Percentiles rank a stretch among this genome's conserved stretches.
These are phyloP conservation scores for Colletotrichum lindemuthianum DNA, from an alignment of 2,329 filamentous ascomycete genomes.

Conservation along the genomic window DNA sequence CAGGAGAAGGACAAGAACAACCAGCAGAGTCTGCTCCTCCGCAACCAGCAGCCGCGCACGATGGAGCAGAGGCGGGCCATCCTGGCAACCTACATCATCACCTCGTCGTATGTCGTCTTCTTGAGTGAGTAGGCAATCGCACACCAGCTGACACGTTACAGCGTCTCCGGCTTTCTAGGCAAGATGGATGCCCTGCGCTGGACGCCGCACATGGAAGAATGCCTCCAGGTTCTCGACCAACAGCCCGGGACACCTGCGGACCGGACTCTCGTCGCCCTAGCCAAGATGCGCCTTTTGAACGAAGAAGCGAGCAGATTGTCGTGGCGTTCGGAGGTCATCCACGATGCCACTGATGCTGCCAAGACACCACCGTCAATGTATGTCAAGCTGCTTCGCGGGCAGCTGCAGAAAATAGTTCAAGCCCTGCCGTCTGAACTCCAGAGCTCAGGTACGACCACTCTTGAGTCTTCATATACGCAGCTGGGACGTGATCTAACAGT, in stretches of 20 bases:
- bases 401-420: conserved; percentile 40
- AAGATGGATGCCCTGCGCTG: conserved; percentile 59
- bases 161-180: conserved; percentile 40
- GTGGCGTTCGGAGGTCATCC: conserved; percentile 36
- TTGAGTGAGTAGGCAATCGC: neutral
- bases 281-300: conserved; percentile 47
- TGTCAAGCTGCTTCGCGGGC: conserved; percentile 42
- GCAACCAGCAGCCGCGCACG: conserved; percentile 29
- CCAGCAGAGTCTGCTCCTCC: neutral
- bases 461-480: neutral
- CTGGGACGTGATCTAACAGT: neutral
- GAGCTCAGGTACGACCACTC: conserved; percentile 43
- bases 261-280: conserved; percentile 53
- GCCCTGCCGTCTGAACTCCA: conserved; percentile 39
- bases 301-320: conserved; percentile 41
- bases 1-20: conserved; percentile 22
- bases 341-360: neutral
- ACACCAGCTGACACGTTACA: neutral
- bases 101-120: conserved; percentile 10
- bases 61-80: conserved; percentile 38
- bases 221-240: conserved; percentile 53
- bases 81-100: conserved; percentile 36
- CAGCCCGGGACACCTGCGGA: conserved; percentile 57
- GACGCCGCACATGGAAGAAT: conserved; percentile 66
- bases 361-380: conserved; percentile 41